Evolutionary conservation across 2,329 filamentous ascomycete species (phyloP), one percentile per base, ranked within the genome.

Genomic region (Trichoderma cornu-damae): DNA sequence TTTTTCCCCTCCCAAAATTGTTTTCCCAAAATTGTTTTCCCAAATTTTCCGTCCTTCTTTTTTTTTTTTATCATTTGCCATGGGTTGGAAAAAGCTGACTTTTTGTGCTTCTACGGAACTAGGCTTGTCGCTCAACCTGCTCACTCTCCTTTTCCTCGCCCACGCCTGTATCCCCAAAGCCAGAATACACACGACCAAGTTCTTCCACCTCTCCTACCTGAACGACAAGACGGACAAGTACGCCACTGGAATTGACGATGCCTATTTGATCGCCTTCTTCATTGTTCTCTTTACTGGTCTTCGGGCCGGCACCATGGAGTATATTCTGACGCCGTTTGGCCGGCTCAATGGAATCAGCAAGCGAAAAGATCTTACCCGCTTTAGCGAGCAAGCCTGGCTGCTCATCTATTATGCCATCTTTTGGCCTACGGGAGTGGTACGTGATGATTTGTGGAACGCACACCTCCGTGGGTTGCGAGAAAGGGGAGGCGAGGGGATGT

Each of bases 381-480:
- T 97, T 74, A 90, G 90, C 61, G 94, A 99, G 75, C 94, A 99
- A 75, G 90, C 87, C 46, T 97, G 93, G 90, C 79, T 96, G 68
- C 75, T 95, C 57, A 72, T 94, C 43, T 97, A 96, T 75, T 93
- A 93, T 72, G 76, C 76, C 44, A 76, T 86, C 56, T 93, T 92
- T 69, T 97, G 90, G 88, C 79, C 84, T 11, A 76, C 93, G 60
- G 94, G 94, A 64, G 80, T 95, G 79, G 89, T 96, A 79, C 66
- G 86, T 75, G 46, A n/a, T n/a, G n/a, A n/a, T 7, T 12, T n/a
- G 22, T 14, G 32, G 34, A 46, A 28, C 11, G 12, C 12, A 18
- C 18, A 18, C 18, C n/a, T 24, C 11, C 35, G n/a, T n/a, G n/a
- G n/a, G n/a, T n/a, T n/a, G n/a, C n/a, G n/a, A n/a, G n/a, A 14